Conservation (phyloP, 352 stramenopile species). For the Pythium chondricola region DNA sequence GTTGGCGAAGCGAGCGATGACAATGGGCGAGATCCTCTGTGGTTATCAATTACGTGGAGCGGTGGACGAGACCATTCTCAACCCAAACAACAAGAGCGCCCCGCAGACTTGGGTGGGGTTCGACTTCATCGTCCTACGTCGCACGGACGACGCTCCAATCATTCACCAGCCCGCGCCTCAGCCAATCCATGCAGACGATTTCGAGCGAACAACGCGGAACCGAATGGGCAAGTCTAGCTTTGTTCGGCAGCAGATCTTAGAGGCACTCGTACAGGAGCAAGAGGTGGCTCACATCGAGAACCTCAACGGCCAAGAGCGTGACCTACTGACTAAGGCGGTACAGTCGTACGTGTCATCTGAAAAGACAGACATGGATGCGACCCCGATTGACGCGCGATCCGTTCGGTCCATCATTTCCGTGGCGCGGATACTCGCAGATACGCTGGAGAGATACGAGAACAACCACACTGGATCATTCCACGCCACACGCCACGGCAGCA, state of each 20-base stretch:
- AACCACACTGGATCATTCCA: neutral
- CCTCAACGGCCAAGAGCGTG: conserved; percentile 21
- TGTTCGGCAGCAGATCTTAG: conserved; percentile 37
- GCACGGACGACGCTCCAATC: conserved; percentile 14
- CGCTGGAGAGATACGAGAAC: conserved; percentile 30
- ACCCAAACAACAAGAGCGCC: conserved; percentile 52
- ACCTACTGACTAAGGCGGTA: conserved; percentile 25
- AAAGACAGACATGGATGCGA: neutral
- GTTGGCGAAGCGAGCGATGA: conserved; percentile 50
- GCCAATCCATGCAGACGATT: conserved; percentile 31
- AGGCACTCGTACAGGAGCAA: conserved; percentile 47
- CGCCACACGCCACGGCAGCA: neutral
- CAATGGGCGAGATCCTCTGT: conserved; percentile 61
- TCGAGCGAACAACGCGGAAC: conserved; percentile 45
- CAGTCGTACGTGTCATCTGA: conserved; percentile 26
- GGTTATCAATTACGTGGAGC: conserved; percentile 59
- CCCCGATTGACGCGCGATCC: conserved; percentile 11
- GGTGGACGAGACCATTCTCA: conserved; percentile 56
- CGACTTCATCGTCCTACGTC: conserved; percentile 68
- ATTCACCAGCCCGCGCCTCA: conserved; percentile 18
- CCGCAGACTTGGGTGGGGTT: conserved; percentile 39
- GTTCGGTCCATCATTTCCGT: conserved; percentile 37
- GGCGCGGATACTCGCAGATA: conserved; percentile 40
- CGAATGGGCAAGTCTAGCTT: conserved; percentile 44
- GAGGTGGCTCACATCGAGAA: conserved; percentile 31